A percentile compares a stretch with the other conserved stretches of the same genome.
Conservation (phyloP, 75 land plant species). For the Sequoia sempervirens region DNA sequence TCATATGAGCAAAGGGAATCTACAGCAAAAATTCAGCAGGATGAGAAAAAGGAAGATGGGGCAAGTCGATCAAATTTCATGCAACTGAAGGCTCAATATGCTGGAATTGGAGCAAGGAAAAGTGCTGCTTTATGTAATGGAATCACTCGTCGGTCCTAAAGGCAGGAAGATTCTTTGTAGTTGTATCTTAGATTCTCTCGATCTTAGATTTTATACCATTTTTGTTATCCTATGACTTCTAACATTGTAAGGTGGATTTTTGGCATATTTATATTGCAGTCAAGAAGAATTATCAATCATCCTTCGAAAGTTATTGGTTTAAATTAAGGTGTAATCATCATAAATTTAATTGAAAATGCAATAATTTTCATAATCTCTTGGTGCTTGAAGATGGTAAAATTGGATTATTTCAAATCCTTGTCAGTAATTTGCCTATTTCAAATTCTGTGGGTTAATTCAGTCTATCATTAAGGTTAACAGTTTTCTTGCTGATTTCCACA, state of each 20-base stretch:
- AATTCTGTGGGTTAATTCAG: no score
- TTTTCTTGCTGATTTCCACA: not conserved
- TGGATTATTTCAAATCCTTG: not conserved
- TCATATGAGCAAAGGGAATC: constrained; percentile 45
- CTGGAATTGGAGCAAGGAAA: constrained; percentile 49
- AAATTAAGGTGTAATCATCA: not conserved
- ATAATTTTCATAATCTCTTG: not conserved
- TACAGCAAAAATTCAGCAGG: constrained; percentile 31
- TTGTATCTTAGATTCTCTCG: not conserved
- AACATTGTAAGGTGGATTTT: not conserved
- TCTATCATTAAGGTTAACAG: not conserved
- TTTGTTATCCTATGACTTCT: not conserved
- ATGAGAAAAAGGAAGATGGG: constrained; percentile 29
- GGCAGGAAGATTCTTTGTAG: not conserved
- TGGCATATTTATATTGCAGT: not conserved
- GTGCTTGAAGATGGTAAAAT: not conserved
- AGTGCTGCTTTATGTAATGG: constrained; percentile 47
- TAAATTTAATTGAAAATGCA: not conserved
- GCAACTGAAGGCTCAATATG: constrained; percentile 29
- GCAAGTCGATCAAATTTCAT: constrained; percentile 29
- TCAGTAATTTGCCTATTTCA: not conserved
- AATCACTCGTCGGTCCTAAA: constrained; percentile 17
- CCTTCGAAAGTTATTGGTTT: not conserved
- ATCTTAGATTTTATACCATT: not conserved
- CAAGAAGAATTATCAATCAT: not conserved